Base-by-base conservation (phyloP, 805 yeast genomes). In the Pichia californica region DNA sequence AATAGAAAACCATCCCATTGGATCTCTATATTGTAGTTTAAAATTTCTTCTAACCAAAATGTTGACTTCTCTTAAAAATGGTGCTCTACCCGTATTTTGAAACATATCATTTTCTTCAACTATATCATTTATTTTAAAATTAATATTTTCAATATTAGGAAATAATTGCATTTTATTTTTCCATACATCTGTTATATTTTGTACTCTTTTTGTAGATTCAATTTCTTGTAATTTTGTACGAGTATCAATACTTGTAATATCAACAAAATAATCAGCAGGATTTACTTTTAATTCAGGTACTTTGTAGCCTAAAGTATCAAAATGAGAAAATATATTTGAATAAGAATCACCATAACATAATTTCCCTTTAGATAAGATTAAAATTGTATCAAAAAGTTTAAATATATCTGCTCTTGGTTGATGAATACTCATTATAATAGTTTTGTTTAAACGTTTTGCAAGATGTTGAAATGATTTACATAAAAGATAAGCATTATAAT, bases 341-440 rank as follows among this genome's bases (percentile, higher is more conserved):
- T 61, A 52, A 6, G 71, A 67, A 2, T 77, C 74, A 3, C 76
- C 77, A 39, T 72, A 69, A 46, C 64, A 62, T 31, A 72, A 44
- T 31, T 67, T 56, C 1, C 89, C 88, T 31, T 81, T 77, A 0
- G 89, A 78, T 33, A 88, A 61, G 3, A 87, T 67, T 46, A 87
- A 74, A 4, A 87, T 64, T 38, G 75, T 70, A 56, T 88, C 94
- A 46, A 87, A 78, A 20, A 82, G 59, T 43, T 71, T 71, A 31
- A 84, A 69, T 37, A 87, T 84, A 58, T 87, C 95, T 0, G 83
- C 75, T 31, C 95, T 63, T 0, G 95, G 95, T 59, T 87, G 95
- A 57, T 87, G 95, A 32, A 87, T 82, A 40, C 88, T 81, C 60
- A 85, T 66, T 3, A 87, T 70, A 20, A 88, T 71, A 0, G 93